Evolutionary conservation across 306 rosid species (phyloP).

Genomic region (Citrullus mucosospermus): DNA sequence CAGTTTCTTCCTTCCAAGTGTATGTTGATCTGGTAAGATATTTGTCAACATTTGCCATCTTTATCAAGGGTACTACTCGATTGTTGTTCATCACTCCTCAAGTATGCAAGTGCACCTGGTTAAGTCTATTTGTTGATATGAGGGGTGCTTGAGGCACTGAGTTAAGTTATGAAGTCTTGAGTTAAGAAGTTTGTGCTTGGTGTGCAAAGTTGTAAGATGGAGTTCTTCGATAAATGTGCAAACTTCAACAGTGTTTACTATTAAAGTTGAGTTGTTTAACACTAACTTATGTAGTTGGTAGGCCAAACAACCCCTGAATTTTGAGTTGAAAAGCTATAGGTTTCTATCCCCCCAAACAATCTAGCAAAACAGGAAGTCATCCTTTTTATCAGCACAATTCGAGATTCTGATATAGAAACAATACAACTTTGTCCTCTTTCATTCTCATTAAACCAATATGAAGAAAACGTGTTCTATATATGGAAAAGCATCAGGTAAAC

Average conservation of each 20-base stretch:
- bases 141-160: too few species aligned
- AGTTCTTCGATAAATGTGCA: too few species aligned
- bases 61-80: neutral
- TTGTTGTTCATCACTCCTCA: neutral
- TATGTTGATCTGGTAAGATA: neutral
- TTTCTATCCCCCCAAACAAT: neutral
- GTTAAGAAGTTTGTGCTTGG: too few species aligned
- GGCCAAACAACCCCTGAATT: neutral
- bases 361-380: neutral
- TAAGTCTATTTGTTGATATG: neutral
- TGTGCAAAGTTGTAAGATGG: too few species aligned
- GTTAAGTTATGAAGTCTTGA: too few species aligned
- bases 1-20: neutral
- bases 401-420: neutral
- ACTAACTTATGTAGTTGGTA: too few species aligned
- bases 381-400: neutral
- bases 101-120: neutral
- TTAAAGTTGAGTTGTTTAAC: too few species aligned
- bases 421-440: neutral
- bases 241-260: too few species aligned
- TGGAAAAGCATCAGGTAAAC: neutral
- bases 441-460: neutral
- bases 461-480: neutral
- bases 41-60: neutral
- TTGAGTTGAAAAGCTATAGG: neutral